Conservation (phyloP, 805 yeast species). For the Saccharomycopsis sp. region DNA sequence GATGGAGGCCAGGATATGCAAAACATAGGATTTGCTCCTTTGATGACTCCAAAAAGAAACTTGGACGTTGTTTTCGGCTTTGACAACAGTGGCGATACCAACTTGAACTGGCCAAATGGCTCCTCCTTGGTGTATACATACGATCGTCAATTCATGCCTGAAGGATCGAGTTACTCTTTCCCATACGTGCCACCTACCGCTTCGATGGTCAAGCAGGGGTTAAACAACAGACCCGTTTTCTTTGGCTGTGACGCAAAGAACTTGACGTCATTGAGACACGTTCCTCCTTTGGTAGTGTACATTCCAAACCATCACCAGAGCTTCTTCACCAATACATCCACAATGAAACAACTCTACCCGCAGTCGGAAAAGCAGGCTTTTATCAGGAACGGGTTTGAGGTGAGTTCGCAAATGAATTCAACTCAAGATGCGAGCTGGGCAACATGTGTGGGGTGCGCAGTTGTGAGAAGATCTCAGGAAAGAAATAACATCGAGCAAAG, state of each 20-base stretch:
- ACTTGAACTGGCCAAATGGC: conserved; percentile 18
- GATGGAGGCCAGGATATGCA: conserved; percentile 46
- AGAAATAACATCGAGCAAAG: conserved; percentile 49
- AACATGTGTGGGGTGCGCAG: conserved; percentile 75
- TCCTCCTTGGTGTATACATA: conserved; percentile 13
- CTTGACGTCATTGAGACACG: conserved; percentile 44
- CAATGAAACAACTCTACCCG: conserved; percentile 55
- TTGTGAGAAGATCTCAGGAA: conserved; percentile 70
- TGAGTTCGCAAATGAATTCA: conserved; percentile 54
- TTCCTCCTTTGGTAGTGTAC: conserved; percentile 72
- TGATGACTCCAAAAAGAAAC: conserved; percentile 36
- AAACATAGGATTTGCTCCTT: conserved; percentile 39
- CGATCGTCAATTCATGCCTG: conserved; percentile 13
- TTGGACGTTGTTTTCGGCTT: conserved; percentile 40
- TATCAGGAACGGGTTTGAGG: conserved; percentile 68
- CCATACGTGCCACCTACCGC: conserved; percentile 3
- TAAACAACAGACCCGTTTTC: conserved; percentile 61
- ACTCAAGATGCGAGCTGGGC: conserved; percentile 64
- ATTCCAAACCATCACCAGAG: conserved; percentile 65
- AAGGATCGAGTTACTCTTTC: neutral
- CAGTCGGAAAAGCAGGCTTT: conserved; percentile 49
- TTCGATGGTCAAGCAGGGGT: conserved; percentile 27
- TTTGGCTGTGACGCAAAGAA: conserved; percentile 63
- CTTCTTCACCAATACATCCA: conserved; percentile 59
- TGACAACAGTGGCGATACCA: conserved; percentile 41